Evolutionary conservation across 2,329 filamentous ascomycete species (phyloP).

Genomic region (Aciculosporium take): DNA sequence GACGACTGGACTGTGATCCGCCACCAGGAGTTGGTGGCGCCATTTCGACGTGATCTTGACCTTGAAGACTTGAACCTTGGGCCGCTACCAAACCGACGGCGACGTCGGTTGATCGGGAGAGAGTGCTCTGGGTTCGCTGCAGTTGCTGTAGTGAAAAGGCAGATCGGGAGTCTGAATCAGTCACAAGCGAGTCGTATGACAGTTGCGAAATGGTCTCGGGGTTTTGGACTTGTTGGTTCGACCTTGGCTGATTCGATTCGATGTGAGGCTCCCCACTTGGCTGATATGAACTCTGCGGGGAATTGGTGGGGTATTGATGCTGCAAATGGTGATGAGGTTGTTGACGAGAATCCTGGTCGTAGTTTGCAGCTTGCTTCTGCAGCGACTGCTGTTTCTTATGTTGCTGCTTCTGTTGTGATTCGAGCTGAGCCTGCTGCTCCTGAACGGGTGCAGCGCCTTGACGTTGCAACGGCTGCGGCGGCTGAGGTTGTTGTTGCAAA

Average conservation of each 20-base stretch:
- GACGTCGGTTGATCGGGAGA: conserved; percentile 19
- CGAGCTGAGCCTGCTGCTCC: conserved; percentile 21
- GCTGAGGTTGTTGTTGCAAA: conserved; percentile 13
- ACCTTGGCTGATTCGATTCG: conserved; percentile 22
- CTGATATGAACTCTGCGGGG: conserved; percentile 16
- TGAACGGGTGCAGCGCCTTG: conserved; percentile 12
- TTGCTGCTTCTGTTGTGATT: conserved; percentile 5
- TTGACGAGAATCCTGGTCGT: conserved; percentile 19
- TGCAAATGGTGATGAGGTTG: conserved; percentile 16
- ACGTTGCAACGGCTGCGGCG: conserved; percentile 14
- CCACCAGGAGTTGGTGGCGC: conserved; percentile 26
- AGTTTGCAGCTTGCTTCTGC: conserved; percentile 19
- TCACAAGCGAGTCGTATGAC: conserved; percentile 44
- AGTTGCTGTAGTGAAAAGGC: conserved; percentile 29
- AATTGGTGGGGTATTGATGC: conserved; percentile 9
- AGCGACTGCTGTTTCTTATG: conserved; percentile 5
- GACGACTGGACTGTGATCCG: conserved; percentile 29
- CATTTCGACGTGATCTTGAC: conserved; percentile 28
- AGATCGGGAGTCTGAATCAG: conserved; percentile 32
- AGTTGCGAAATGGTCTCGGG: conserved; percentile 47
- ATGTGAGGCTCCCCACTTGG: conserved; percentile 22
- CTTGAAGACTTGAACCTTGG: conserved; percentile 2
- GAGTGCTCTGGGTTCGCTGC: conserved; percentile 29
- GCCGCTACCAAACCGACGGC: not conserved
- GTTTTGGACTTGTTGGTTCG: conserved; percentile 26